Percentiles rank a stretch among this genome's conserved stretches.
Conservation (phyloP, 225 moss, liverwort and hornwort genomes). For the Pseudoscleropodium purum region DNA sequence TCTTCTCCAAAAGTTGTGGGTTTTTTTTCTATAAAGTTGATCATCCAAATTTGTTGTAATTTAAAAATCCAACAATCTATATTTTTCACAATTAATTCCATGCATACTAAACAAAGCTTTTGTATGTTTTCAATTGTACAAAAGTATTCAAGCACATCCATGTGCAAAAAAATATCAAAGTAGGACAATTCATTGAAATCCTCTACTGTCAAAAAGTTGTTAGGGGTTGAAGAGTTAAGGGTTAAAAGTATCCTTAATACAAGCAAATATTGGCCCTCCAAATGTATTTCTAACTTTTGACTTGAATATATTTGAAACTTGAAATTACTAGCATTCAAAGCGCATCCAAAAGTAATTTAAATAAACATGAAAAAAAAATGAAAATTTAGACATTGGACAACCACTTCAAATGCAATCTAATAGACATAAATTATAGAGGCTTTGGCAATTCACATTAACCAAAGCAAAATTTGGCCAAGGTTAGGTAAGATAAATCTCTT, state of each 20-base stretch:
- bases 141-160: no score
- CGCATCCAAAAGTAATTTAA: neutral
- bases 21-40: no score
- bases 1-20: no score
- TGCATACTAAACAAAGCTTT: no score
- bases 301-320: neutral
- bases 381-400: neutral
- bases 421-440: neutral
- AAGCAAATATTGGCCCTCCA: rapidly evolving
- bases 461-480: neutral
- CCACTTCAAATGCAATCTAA: neutral
- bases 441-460: neutral
- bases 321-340: neutral
- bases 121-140: no score
- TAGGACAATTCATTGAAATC: no score
- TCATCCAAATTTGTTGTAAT: no score
- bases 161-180: no score
- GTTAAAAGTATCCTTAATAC: rapidly evolving
- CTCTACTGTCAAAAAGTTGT: no score
- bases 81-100: no score
- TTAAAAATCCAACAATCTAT: no score
- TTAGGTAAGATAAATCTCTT: neutral
- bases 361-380: neutral
- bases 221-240: no score
- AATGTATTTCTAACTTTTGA: neutral